These are phyloP conservation scores for Hirschfeldia incana DNA, from an alignment of 345 rosid species.

Conservation along the genomic window DNA sequence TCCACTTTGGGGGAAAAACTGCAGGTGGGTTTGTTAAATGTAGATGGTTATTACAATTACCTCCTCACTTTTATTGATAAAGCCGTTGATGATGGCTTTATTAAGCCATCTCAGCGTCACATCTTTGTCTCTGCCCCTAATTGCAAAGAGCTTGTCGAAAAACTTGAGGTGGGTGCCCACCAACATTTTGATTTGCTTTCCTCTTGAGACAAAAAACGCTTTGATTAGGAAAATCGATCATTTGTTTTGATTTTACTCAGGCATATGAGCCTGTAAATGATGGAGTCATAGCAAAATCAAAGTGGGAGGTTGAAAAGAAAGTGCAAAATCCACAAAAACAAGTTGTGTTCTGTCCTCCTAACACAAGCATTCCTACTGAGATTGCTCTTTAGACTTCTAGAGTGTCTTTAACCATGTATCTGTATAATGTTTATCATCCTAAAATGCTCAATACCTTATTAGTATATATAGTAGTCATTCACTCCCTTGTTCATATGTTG, in stretches of 20 bases:
- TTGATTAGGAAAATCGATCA: background rate
- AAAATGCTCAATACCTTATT: background rate
- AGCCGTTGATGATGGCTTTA: slow-evolving; percentile 98
- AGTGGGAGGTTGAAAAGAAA: slow-evolving; percentile 70
- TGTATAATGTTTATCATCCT: no score
- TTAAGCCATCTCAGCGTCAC: slow-evolving; percentile 78
- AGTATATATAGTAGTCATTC: background rate
- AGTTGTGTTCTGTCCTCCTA: slow-evolving; percentile 35
- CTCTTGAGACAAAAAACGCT: background rate
- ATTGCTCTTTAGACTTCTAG: slow-evolving; percentile 48
- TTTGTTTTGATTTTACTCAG: slow-evolving; percentile 39
- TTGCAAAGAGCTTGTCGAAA: slow-evolving; percentile 84
- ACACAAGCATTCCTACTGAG: slow-evolving; percentile 52
- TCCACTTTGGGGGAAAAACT: background rate
- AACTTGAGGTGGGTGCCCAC: slow-evolving; percentile 74
- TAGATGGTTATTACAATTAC: slow-evolving; percentile 87
- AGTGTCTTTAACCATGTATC: background rate
- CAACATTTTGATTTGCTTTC: background rate
- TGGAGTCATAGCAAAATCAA: slow-evolving; percentile 72
- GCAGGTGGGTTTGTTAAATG: slow-evolving; percentile 95
- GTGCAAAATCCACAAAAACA: slow-evolving; percentile 30
- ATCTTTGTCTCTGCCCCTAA: slow-evolving; percentile 92
- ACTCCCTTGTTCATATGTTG: background rate
- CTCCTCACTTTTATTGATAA: slow-evolving; percentile 85
- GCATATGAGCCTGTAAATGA: slow-evolving; percentile 84